A percentile compares a stretch with the other conserved stretches of the same genome.
phyloP scores from a whole-genome alignment of 2,329 filamentous ascomycete species.

The Alternaria postmessia region DNA sequence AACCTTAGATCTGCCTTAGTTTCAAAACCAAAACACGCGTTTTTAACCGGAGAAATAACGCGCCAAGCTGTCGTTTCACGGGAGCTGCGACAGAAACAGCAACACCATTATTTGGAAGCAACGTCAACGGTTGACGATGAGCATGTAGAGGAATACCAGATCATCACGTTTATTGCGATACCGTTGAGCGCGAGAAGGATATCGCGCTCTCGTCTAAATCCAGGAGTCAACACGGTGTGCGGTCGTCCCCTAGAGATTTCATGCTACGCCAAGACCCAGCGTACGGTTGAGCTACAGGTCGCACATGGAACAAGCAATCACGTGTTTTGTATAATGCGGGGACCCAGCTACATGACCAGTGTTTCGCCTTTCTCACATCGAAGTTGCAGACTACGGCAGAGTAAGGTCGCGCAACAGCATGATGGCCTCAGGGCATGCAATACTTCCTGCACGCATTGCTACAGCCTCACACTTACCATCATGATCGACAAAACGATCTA shows the following conservation, averaged over 20 bases:
- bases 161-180: not conserved
- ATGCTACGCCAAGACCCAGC: not conserved
- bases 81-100: constrained; percentile 19
- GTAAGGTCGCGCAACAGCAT: constrained; percentile 25
- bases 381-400: constrained; percentile 30
- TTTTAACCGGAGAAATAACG: constrained; percentile 10
- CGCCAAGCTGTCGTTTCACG: constrained; percentile 17
- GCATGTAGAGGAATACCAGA: not conserved
- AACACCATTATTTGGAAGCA: constrained; percentile 7
- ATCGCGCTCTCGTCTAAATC: not conserved
- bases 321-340: constrained; percentile 7
- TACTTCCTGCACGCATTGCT: constrained; percentile 21
- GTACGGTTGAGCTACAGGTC: not conserved
- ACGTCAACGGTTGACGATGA: not conserved
- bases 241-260: not conserved
- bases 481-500: constrained; percentile 4
- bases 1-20: constrained; percentile 16
- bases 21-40: constrained; percentile 35
- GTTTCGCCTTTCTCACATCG: constrained; percentile 34
- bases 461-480: constrained; percentile 8
- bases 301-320: not conserved
- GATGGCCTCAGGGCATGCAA: constrained; percentile 26
- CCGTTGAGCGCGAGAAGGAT: not conserved
- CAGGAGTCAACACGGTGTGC: not conserved
- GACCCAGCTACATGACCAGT: constrained; percentile 18